Evolutionary conservation across 73 alveolate species (phyloP).

Genomic region (Uronychia binucleata): DNA sequence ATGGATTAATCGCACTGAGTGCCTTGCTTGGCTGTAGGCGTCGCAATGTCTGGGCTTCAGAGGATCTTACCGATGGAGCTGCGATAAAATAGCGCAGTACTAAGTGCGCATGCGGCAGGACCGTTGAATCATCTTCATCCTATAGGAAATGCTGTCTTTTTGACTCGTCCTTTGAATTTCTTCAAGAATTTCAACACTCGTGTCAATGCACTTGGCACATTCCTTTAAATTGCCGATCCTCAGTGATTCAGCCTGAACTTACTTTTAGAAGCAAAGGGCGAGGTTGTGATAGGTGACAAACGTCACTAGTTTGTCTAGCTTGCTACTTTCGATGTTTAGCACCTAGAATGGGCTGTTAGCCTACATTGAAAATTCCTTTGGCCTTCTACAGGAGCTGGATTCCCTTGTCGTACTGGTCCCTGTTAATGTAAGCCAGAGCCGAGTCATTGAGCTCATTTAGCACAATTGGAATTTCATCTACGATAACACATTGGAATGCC

Average conservation of each 20-base stretch:
- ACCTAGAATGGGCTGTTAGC: neutral
- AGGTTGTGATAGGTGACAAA: constrained; percentile 23
- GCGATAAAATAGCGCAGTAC: constrained; percentile 43
- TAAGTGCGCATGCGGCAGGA: constrained; percentile 34
- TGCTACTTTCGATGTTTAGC: neutral
- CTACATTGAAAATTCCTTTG: constrained; percentile 61
- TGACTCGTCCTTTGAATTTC: neutral
- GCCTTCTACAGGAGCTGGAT: constrained; percentile 52
- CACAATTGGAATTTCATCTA: constrained; percentile 70
- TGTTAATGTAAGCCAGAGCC: constrained; percentile 42
- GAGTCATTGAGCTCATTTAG: constrained; percentile 50
- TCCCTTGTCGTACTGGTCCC: constrained; percentile 60
- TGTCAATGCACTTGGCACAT: constrained; percentile 42
- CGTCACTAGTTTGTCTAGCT: constrained; percentile 36
- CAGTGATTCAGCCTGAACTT: neutral
- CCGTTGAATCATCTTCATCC: constrained; percentile 14
- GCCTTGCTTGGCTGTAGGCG: neutral
- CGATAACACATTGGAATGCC: constrained; percentile 11
- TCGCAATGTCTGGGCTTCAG: neutral
- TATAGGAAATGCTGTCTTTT: constrained; percentile 26
- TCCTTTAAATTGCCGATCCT: constrained; percentile 27
- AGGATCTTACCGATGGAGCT: constrained; percentile 16
- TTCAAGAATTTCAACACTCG: constrained; percentile 22
- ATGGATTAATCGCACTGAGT: neutral
- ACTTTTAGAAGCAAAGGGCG: constrained; percentile 48